Conservation (phyloP, 768 basidiomycete species). For the Lanmaoa rubissima region DNA sequence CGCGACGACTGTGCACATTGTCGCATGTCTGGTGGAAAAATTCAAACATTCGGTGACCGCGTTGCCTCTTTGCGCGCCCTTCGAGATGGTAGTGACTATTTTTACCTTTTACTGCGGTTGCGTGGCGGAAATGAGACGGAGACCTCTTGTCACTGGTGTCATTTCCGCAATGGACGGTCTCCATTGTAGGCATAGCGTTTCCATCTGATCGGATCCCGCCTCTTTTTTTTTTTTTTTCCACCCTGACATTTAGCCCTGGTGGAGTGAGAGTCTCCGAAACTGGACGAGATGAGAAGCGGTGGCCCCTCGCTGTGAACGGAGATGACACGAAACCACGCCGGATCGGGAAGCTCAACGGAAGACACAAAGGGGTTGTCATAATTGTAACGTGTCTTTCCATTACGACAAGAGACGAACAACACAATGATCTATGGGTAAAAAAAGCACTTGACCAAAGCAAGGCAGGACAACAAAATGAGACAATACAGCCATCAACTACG, state of each 20-base stretch:
- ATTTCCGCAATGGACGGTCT: conserved; percentile 9
- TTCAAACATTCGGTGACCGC: not conserved
- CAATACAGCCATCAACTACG: conserved; percentile 31
- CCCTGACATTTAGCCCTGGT: not conserved
- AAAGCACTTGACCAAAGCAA: conserved; percentile 38
- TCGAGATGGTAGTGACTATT: not conserved
- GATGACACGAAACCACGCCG: not conserved
- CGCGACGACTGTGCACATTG: not conserved
- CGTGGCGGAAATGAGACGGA: conserved; percentile 13
- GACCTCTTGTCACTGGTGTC: not conserved
- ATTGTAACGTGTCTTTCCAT: conserved; percentile 4
- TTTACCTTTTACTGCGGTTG: conserved; percentile 16
- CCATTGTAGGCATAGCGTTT: conserved; percentile 3
- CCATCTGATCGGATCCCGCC: not conserved
- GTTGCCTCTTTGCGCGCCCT: conserved; percentile 1
- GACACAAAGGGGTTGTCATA: not conserved
- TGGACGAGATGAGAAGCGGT: not conserved
- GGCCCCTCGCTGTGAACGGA: conserved; percentile 5
- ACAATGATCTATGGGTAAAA: conserved; percentile 16
- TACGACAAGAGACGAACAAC: conserved; percentile 6
- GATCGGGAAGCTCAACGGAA: not conserved
- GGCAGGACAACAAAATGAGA: conserved; percentile 14
- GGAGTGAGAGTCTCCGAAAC: not conserved
- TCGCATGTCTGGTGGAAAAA: not conserved
- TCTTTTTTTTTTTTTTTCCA: too few species aligned